Percentiles rank a stretch among this genome's conserved stretches.
phyloP scores from a whole-genome alignment of 208 protist genomes.

The Lotmaria passim region DNA sequence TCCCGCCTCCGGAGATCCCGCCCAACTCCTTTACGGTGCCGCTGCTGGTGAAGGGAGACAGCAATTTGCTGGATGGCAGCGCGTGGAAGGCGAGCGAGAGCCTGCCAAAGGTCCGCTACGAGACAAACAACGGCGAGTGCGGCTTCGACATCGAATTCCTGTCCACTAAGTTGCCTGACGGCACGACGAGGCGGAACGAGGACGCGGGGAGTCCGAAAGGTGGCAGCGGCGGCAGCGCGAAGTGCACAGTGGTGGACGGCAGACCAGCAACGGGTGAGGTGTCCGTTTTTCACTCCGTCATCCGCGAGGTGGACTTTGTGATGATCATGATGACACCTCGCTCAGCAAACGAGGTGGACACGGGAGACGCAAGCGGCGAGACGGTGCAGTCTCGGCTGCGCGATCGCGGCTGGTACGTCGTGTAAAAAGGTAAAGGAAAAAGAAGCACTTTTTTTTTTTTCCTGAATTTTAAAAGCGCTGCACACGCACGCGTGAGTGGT shows the following conservation, averaged over 20 bases:
- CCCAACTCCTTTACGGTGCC: conserved; percentile 43
- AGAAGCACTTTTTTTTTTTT: background rate
- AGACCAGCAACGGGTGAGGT: conserved; percentile 15
- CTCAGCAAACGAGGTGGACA: background rate
- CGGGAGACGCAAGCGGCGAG: background rate
- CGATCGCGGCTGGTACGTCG: conserved; percentile 32
- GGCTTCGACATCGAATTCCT: conserved; percentile 35
- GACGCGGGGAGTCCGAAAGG: background rate
- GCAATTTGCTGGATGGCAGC: too few species aligned
- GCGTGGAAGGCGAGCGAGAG: background rate
- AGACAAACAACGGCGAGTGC: conserved; percentile 42
- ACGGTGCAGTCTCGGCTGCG: conserved; percentile 27
- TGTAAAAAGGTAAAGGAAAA: too few species aligned
- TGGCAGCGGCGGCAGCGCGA: background rate
- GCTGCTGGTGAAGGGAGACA: conserved; percentile 10
- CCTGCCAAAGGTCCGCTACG: conserved; percentile 37
- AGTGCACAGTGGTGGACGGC: conserved; percentile 17
- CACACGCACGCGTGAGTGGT: too few species aligned
- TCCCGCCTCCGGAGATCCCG: conserved; percentile 57
- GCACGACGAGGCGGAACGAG: background rate
- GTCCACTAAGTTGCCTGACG: background rate
- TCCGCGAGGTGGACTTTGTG: conserved; percentile 18
- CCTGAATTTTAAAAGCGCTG: too few species aligned
- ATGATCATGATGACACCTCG: conserved; percentile 30
- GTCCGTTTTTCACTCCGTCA: conserved; percentile 5